Conservation (phyloP, 805 yeast species). For the Suhomyces sp. region DNA sequence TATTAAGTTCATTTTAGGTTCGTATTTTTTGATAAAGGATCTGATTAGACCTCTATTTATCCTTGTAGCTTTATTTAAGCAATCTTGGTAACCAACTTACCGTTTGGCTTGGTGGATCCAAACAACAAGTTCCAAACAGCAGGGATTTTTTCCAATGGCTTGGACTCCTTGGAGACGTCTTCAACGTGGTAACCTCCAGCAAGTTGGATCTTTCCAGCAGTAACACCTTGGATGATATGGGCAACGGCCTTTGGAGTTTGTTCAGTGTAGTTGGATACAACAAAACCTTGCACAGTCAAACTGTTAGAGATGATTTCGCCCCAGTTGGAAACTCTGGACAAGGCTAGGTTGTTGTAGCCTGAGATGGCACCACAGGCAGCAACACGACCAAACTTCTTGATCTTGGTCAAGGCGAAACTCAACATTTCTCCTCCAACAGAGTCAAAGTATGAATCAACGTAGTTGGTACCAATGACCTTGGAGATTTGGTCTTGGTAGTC, state of each 20-base stretch:
- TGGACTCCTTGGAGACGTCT: constrained; percentile 29
- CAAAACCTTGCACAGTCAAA: constrained; percentile 52
- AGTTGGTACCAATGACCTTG: constrained; percentile 42
- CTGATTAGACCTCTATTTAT: not conserved
- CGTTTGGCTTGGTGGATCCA: constrained; percentile 42
- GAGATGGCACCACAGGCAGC: constrained; percentile 65
- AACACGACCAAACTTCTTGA: constrained; percentile 44
- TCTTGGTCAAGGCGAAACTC: constrained; percentile 39
- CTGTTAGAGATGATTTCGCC: constrained; percentile 48
- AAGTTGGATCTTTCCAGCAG: constrained; percentile 41
- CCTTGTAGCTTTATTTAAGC: constrained; percentile 1
- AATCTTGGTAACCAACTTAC: constrained; percentile 51
- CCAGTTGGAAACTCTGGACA: constrained; percentile 46
- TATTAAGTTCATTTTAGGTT: too few species aligned
- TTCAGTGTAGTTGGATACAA: constrained; percentile 44
- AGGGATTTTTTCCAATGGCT: constrained; percentile 42
- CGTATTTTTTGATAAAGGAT: too few species aligned
- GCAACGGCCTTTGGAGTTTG: constrained; percentile 39
- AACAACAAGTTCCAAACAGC: constrained; percentile 49
- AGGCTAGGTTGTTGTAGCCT: constrained; percentile 56
- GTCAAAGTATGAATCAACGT: constrained; percentile 56
- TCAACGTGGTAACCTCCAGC: constrained; percentile 36
- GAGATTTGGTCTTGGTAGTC: constrained; percentile 25
- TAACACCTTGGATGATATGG: constrained; percentile 35
- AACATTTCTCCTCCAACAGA: constrained; percentile 64